A percentile compares a stretch with the other conserved stretches of the same genome.
Evolutionary conservation across 2,329 filamentous ascomycete species (phyloP).

Genomic region (Epicoccum sorghinum): DNA sequence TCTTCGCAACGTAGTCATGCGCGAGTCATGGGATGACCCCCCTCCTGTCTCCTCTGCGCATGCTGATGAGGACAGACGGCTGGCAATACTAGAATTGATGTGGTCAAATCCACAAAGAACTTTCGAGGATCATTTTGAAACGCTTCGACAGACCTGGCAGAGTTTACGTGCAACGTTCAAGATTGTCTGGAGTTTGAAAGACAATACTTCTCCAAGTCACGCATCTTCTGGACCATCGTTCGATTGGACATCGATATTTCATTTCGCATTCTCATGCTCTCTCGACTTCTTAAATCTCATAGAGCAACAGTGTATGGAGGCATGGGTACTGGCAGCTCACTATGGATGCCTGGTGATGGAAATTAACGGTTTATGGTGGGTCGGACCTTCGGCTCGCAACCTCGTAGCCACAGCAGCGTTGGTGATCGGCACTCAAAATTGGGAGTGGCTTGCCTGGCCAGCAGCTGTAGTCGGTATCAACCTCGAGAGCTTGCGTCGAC

Average conservation of each 20-base stretch:
- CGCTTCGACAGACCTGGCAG: conserved; percentile 22
- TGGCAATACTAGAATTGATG: conserved; percentile 25
- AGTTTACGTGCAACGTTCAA: conserved; percentile 28
- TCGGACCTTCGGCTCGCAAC: conserved; percentile 25
- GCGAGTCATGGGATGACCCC: conserved; percentile 35
- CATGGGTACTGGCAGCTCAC: conserved; percentile 39
- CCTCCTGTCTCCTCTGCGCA: conserved; percentile 20
- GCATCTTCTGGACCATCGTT: conserved; percentile 6
- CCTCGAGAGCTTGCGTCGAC: conserved; percentile 18
- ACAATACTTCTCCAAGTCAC: background rate
- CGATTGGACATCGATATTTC: conserved; percentile 30
- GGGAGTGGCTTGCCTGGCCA: conserved; percentile 35
- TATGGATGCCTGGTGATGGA: conserved; percentile 30
- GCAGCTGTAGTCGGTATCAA: conserved; percentile 24
- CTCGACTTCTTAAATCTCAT: conserved; percentile 26
- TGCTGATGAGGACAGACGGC: conserved; percentile 22
- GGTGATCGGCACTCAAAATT: conserved; percentile 29
- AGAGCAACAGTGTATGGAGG: conserved; percentile 28
- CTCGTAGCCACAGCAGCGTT: conserved; percentile 31
- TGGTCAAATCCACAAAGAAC: conserved; percentile 28
- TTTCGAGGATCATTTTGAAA: conserved; percentile 36
- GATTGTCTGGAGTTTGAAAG: conserved; percentile 28
- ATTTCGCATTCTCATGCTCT: conserved; percentile 24
- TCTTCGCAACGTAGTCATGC: conserved; percentile 23
- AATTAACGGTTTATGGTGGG: conserved; percentile 26